These are phyloP conservation scores for Fagus sylvatica DNA, from an alignment of 306 rosid species.

Conservation along the genomic window DNA sequence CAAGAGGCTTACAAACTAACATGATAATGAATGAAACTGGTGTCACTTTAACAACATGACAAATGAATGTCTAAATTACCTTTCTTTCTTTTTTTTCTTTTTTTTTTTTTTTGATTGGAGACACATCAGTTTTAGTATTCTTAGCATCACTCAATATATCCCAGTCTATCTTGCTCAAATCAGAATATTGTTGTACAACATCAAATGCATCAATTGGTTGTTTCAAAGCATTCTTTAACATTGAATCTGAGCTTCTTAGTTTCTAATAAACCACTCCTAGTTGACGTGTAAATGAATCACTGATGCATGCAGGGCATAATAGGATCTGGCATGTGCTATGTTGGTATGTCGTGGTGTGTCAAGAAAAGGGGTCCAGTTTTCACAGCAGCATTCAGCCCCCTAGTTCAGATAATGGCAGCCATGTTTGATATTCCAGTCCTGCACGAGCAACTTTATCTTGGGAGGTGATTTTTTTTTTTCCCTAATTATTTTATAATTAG, in stretches of 20 bases:
- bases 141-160: neutral
- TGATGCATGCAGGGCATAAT: conserved; percentile 68
- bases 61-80: no score
- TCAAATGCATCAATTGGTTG: no score
- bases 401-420: conserved; percentile 85
- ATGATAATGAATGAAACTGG: no score
- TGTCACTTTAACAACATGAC: no score
- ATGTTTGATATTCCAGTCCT: conserved; percentile 72
- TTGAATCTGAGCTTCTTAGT: neutral
- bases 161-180: neutral
- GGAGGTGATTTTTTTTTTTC: conserved; percentile 48
- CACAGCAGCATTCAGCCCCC: conserved; percentile 91
- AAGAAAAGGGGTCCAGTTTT: conserved; percentile 91
- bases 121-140: no score
- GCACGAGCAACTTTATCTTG: conserved; percentile 73
- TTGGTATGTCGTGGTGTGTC: conserved; percentile 97
- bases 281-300: conserved; percentile 9
- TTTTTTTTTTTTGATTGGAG: no score
- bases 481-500: neutral
- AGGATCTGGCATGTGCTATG: conserved; percentile 80
- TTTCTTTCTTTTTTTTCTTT: no score
- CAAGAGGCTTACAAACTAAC: no score
- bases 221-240: no score
- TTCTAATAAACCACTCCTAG: neutral
- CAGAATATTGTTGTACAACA: neutral